phyloP scores from a whole-genome alignment of 805 yeast genomes.

The Hermanozyma aechmeae region DNA sequence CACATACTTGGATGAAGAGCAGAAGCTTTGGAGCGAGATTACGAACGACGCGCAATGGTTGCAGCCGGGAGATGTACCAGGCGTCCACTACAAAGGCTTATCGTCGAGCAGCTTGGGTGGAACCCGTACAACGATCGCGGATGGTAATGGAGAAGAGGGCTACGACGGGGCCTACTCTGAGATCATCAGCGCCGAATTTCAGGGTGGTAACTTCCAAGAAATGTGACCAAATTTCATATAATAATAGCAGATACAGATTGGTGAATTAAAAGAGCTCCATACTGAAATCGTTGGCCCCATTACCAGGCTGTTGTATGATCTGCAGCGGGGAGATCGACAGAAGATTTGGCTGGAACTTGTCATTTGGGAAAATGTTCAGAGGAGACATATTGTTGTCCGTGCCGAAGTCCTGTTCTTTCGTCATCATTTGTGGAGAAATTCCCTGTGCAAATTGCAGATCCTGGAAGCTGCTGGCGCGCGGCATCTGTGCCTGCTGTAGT shows the following conservation, averaged over 20 bases:
- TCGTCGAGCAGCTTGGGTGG: no score
- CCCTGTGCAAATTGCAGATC: no score
- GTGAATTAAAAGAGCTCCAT: conserved; percentile 19
- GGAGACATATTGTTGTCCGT: no score
- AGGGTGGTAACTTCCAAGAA: conserved; percentile 6
- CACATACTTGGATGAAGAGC: conserved; percentile 33
- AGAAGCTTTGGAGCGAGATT: conserved; percentile 66
- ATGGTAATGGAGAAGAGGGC: no score
- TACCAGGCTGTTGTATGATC: conserved; percentile 22
- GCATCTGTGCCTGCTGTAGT: no score
- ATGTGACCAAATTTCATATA: conserved; percentile 4
- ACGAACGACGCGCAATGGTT: conserved; percentile 75
- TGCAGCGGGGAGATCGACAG: conserved; percentile 31
- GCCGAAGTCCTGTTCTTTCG: conserved; percentile 9
- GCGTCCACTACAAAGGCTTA: conserved; percentile 6
- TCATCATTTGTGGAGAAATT: conserved; percentile 9
- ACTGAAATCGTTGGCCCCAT: conserved; percentile 6
- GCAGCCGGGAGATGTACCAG: conserved; percentile 17
- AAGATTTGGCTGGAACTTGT: no score
- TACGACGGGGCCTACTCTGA: conserved; percentile 30
- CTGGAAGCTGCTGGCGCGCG: no score
- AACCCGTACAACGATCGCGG: no score
- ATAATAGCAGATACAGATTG: neutral
- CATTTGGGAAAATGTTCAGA: no score
- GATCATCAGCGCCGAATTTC: conserved; percentile 30